Conservation (phyloP, 768 basidiomycete species). For the Pulveroboletus frians region DNA sequence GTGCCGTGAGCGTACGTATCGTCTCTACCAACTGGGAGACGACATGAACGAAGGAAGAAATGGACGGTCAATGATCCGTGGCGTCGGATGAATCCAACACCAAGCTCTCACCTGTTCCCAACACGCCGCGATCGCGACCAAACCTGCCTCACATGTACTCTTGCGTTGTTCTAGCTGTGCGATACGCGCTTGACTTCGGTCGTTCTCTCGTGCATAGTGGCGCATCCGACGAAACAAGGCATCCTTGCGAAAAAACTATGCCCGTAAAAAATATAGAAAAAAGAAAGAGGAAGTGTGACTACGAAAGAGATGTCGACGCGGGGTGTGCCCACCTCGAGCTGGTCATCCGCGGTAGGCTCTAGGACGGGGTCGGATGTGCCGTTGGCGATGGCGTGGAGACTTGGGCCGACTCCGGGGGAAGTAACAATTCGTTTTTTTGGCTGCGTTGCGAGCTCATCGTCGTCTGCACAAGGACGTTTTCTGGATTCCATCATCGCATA, state of each 20-base stretch:
- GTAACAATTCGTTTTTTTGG: constrained; percentile 56
- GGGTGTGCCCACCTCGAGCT: constrained; percentile 55
- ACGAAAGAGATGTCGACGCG: constrained; percentile 17
- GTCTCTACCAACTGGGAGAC: constrained; percentile 57
- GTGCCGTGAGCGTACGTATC: constrained; percentile 52
- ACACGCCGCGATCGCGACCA: constrained; percentile 71
- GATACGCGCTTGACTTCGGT: constrained; percentile 56
- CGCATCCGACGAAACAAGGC: constrained; percentile 82
- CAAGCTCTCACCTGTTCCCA: constrained; percentile 65
- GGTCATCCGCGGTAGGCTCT: constrained; percentile 49
- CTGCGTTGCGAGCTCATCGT: constrained; percentile 38
- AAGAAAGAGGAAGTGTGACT: constrained; percentile 17
- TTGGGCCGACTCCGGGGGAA: constrained; percentile 39
- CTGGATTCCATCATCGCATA: constrained; percentile 46
- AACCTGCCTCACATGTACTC: constrained; percentile 60
- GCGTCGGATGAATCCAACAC: too few species aligned
- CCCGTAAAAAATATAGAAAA: constrained; percentile 2
- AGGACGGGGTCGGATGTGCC: constrained; percentile 26
- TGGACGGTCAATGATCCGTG: neutral
- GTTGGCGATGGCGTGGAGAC: constrained; percentile 43
- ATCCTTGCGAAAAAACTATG: constrained; percentile 78
- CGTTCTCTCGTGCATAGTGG: constrained; percentile 72
- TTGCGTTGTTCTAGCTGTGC: constrained; percentile 62
- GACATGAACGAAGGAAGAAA: constrained; percentile 1
- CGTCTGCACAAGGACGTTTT: constrained; percentile 54